Evolutionary conservation across 345 rosid genomes (phyloP), one percentile per base, ranked within the genome.

Genomic region (Boechera stricta): DNA sequence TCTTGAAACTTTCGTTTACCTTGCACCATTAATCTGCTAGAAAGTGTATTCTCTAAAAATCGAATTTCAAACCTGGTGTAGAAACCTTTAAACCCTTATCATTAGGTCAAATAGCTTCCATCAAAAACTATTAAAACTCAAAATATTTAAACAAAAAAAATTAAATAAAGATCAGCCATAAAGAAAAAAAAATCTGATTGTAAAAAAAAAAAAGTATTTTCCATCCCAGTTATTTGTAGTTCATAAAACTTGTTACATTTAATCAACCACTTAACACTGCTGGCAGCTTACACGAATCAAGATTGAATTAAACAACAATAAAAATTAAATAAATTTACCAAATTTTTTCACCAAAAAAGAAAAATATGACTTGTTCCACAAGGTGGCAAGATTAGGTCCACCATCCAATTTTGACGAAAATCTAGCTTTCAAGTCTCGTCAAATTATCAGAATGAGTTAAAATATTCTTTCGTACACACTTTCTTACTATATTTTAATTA

Each of bases 341-440:
- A 68, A 68, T 0, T 13, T 10, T 66, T 31, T 76, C 69, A 53
- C 41, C 70, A 44, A 4, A 52, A 60, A 41, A 32, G 2, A 62
- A 42, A 61, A 26, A 7, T 10, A 9, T 60, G 74, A 72, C 81
- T 73, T 73, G 74, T 73, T 78, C 74, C 64, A 60, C 74, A 73
- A 59, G 78, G 10, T 60, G 52, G 44, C 7, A 15, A 51, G 36
- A 67, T 73, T 78, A 72, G 81, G 64, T 72, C 57, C 64, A 78
- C 81, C 81, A 38, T 78, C 77, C 12, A 6, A 33, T 11, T 72
- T 73, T 78, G 78, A 78, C 78, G 49, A 44, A 51, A 21, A 65
- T 28, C 28, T 53, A 55, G 5, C 61, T 77, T 77, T 36, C 67
- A 77, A 71, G 67, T 56, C 67, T 77, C 81, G 67, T 64, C 72